phyloP scores from a whole-genome alignment of 108 stramenopile genomes.

The Skeletonema potamos region DNA sequence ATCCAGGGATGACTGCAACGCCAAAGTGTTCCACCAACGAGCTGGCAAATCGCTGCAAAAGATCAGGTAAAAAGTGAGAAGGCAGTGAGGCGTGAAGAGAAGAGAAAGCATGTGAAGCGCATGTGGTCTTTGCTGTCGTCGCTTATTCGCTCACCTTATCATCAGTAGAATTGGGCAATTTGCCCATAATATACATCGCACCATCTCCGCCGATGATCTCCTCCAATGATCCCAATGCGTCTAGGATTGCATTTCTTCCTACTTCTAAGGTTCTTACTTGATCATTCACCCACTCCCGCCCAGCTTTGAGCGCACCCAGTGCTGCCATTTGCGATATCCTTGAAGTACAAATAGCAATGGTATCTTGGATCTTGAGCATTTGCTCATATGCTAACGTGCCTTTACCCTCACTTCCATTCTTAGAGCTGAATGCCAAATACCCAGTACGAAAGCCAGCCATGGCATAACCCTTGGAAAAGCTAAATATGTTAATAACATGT shows the following conservation, averaged over 20 bases:
- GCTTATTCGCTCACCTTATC: conserved; percentile 42
- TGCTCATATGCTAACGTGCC: conserved; percentile 52
- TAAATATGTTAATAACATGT: conserved; percentile 88
- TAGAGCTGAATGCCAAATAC: conserved; percentile 69
- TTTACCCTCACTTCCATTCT: conserved; percentile 17
- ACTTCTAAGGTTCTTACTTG: conserved; percentile 67
- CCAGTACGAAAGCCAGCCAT: conserved; percentile 95
- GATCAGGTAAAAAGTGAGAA: not conserved
- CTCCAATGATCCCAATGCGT: conserved; percentile 61
- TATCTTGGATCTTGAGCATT: conserved; percentile 83
- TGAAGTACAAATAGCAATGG: conserved; percentile 89
- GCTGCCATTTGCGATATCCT: conserved; percentile 85
- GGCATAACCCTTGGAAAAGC: conserved; percentile 86
- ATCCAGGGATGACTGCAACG: conserved; percentile 90
- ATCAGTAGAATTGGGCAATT: conserved; percentile 62
- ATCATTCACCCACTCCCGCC: conserved; percentile 72
- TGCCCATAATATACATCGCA: conserved; percentile 93
- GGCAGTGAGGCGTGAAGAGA: not conserved
- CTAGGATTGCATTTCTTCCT: conserved; percentile 69
- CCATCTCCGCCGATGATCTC: conserved; percentile 77
- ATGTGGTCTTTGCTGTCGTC: not conserved
- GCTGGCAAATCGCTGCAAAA: conserved; percentile 56
- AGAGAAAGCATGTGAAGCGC: not conserved
- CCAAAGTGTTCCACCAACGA: conserved; percentile 74
- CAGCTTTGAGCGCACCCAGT: conserved; percentile 77